phyloP scores from a whole-genome alignment of 1,284 basidiomycete species.

The Ustilago sp. region DNA sequence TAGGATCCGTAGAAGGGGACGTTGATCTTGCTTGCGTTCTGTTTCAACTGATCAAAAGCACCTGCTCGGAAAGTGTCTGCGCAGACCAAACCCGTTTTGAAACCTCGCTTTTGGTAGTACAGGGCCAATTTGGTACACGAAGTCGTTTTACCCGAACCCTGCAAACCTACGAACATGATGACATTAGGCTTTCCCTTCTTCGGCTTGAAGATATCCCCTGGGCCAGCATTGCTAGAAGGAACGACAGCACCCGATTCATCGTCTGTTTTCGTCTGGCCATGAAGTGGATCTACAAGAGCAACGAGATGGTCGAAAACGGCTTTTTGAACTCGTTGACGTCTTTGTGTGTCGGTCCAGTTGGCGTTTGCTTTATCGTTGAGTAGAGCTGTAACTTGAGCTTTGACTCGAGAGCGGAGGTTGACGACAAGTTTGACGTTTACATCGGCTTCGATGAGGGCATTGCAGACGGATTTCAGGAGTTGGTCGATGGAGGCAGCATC shows the following conservation, averaged over 20 bases:
- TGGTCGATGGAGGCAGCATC: constrained; percentile 77
- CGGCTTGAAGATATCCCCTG: constrained; percentile 82
- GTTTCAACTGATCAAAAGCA: constrained; percentile 93
- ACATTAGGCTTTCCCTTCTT: constrained; percentile 95
- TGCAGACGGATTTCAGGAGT: constrained; percentile 92
- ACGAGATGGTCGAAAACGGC: constrained; percentile 97
- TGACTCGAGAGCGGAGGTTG: constrained; percentile 84
- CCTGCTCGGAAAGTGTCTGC: constrained; percentile 99
- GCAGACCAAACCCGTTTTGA: constrained; percentile 98
- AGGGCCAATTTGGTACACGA: constrained; percentile 83
- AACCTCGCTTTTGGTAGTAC: constrained; percentile 95
- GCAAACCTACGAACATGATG: constrained; percentile 78
- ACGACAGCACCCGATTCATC: constrained; percentile 41
- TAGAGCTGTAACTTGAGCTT: constrained; percentile 76
- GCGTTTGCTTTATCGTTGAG: constrained; percentile 65
- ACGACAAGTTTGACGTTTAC: constrained; percentile 98
- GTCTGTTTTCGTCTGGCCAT: constrained; percentile 53
- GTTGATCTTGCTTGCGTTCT: constrained; percentile 95
- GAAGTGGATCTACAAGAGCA: constrained; percentile 81
- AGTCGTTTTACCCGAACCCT: constrained; percentile 98
- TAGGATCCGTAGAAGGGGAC: constrained; percentile 99
- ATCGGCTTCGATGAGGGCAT: constrained; percentile 93
- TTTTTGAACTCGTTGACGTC: constrained; percentile 64
- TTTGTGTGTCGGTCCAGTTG: constrained; percentile 58
- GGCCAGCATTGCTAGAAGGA: constrained; percentile 32